A percentile compares a stretch with the other conserved stretches of the same genome.
Conservation (phyloP, 192 early-diverging fungal species). For the Allomyces macrogynus region DNA sequence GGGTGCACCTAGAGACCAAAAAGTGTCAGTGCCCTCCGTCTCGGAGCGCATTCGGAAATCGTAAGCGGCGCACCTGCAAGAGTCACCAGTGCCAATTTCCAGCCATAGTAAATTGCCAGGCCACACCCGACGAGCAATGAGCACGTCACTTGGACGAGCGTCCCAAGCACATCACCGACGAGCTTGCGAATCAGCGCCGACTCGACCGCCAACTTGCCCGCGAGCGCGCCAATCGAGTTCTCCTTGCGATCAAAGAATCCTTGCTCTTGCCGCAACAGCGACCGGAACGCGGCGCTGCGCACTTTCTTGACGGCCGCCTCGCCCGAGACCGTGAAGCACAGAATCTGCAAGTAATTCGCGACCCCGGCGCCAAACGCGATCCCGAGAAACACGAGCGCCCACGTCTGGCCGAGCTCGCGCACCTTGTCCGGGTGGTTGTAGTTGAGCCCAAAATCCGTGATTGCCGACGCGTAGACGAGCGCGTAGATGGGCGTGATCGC, state of each 20-base stretch:
- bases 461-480: neutral
- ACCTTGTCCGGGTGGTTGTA: neutral
- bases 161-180: slow-evolving; percentile 6
- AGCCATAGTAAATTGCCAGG: slow-evolving; percentile 52
- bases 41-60: no score
- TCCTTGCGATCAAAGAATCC: slow-evolving; percentile 66
- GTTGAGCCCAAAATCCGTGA: neutral
- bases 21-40: no score
- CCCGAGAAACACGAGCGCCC: neutral
- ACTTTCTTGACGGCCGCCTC: slow-evolving; percentile 46
- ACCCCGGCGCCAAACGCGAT: slow-evolving; percentile 34
- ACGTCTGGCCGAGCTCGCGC: neutral
- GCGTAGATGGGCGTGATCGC: neutral
- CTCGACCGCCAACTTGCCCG: slow-evolving; percentile 47
- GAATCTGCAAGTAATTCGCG: slow-evolving; percentile 25
- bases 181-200: slow-evolving; percentile 22
- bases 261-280: slow-evolving; percentile 66
- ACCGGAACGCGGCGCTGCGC: slow-evolving; percentile 40
- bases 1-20: no score
- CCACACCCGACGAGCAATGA: slow-evolving; percentile 16
- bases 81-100: slow-evolving; percentile 67
- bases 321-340: slow-evolving; percentile 39
- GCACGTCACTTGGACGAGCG: slow-evolving; percentile 5
- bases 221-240: slow-evolving; percentile 58
- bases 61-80: slow-evolving; percentile 26